Conservation (phyloP, 306 rosid genomes). For the Gleditsia sinensis region DNA sequence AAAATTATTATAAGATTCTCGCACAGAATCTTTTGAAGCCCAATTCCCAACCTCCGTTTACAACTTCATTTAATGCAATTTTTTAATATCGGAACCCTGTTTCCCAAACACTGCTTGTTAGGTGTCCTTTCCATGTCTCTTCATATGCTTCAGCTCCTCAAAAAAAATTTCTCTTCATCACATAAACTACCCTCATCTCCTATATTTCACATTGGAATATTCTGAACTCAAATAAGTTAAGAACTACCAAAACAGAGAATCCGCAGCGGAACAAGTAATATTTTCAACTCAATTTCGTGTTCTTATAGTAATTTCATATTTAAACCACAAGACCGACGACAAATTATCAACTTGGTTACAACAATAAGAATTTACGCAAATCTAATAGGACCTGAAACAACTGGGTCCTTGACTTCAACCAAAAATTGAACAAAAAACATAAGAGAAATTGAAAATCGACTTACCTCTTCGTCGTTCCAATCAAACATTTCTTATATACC, state of each 20-base stretch:
- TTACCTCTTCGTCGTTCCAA: slow-evolving; percentile 88
- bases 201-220: background rate
- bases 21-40: background rate
- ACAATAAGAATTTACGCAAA: background rate
- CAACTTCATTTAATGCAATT: background rate
- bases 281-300: slow-evolving; percentile 21
- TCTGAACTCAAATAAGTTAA: background rate
- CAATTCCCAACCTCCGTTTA: background rate
- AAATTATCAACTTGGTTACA: background rate
- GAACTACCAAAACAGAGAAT: background rate
- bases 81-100: background rate
- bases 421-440: background rate
- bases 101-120: background rate
- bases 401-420: background rate
- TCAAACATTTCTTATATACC: slow-evolving; percentile 67
- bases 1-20: background rate
- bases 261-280: slow-evolving; percentile 3
- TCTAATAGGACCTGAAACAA: background rate
- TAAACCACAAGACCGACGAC: slow-evolving; percentile 6
- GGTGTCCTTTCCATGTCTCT: background rate
- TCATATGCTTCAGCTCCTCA: background rate
- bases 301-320: slow-evolving; percentile 13
- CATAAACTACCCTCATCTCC: background rate
- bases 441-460: background rate
- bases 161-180: background rate